Evolutionary conservation across 1,284 basidiomycete genomes (phyloP).

Genomic region (Cerioporus squamosus): DNA sequence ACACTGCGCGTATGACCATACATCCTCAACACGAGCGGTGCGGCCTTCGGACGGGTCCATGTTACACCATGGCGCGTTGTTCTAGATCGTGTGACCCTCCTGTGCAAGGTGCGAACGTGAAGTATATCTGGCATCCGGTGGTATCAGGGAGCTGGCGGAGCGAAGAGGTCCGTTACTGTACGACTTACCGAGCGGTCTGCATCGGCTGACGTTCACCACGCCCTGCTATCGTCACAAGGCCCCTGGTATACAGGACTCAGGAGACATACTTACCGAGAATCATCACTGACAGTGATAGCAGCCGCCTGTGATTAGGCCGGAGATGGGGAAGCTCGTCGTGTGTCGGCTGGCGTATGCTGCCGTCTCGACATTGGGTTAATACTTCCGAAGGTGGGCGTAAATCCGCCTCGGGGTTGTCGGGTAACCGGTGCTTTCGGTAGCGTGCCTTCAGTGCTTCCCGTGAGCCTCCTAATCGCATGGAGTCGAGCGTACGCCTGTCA

Average conservation of each 20-base stretch:
- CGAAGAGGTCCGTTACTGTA: background rate
- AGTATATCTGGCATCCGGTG: background rate
- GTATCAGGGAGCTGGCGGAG: background rate
- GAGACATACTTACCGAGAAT: too few species aligned
- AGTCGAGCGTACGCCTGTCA: too few species aligned
- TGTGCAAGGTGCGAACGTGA: background rate
- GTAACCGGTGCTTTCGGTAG: too few species aligned
- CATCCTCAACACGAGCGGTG: background rate
- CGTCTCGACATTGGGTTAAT: too few species aligned
- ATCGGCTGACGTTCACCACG: background rate
- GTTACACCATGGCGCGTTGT: background rate
- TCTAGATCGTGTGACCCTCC: background rate
- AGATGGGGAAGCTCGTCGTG: background rate
- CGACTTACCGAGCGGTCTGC: background rate
- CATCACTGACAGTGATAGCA: too few species aligned
- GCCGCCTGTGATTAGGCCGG: background rate
- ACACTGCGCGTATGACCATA: background rate
- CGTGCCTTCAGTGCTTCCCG: too few species aligned
- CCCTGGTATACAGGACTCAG: background rate
- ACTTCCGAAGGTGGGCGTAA: too few species aligned
- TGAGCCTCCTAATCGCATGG: background rate
- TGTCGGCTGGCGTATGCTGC: too few species aligned
- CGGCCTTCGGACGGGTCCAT: background rate
- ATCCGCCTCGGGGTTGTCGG: too few species aligned
- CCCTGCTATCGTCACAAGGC: background rate